phyloP scores from a whole-genome alignment of 352 stramenopile species.

The Phytophthora macrochlamydospora region DNA sequence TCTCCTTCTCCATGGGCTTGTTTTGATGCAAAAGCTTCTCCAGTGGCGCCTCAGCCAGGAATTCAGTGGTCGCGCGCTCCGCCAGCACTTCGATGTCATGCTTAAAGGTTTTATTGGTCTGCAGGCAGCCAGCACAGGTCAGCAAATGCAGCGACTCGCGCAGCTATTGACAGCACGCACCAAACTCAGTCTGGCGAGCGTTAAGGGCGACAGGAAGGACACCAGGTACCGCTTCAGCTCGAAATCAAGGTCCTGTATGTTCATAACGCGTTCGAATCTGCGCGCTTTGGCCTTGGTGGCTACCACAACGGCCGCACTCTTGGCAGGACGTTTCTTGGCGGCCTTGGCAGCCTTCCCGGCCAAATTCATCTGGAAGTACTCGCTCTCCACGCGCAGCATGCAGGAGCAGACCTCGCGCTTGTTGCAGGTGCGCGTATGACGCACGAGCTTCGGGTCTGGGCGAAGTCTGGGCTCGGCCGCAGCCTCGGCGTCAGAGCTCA shows the following conservation, averaged over 20 bases:
- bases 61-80: slow-evolving; percentile 42
- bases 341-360: slow-evolving; percentile 40
- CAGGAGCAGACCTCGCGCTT: slow-evolving; percentile 70
- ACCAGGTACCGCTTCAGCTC: slow-evolving; percentile 56
- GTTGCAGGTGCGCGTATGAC: slow-evolving; percentile 74
- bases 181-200: slow-evolving; percentile 64
- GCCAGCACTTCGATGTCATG: slow-evolving; percentile 58
- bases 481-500: background rate
- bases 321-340: slow-evolving; percentile 45
- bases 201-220: slow-evolving; percentile 43
- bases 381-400: slow-evolving; percentile 66
- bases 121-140: slow-evolving; percentile 16
- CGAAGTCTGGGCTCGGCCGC: background rate
- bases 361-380: slow-evolving; percentile 73
- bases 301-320: slow-evolving; percentile 1
- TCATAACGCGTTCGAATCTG: slow-evolving; percentile 38
- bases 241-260: slow-evolving; percentile 55
- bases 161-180: slow-evolving; percentile 29
- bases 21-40: slow-evolving; percentile 51
- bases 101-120: slow-evolving; percentile 57
- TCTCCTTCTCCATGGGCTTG: slow-evolving; percentile 45
- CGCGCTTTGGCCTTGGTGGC: slow-evolving; percentile 9
- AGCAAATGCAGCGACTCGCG: slow-evolving; percentile 1
- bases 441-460: slow-evolving; percentile 24
- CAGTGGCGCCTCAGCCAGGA: slow-evolving; percentile 38